phyloP scores from a whole-genome alignment of 441 rosid genomes.

The Bruguiera hainesii region DNA sequence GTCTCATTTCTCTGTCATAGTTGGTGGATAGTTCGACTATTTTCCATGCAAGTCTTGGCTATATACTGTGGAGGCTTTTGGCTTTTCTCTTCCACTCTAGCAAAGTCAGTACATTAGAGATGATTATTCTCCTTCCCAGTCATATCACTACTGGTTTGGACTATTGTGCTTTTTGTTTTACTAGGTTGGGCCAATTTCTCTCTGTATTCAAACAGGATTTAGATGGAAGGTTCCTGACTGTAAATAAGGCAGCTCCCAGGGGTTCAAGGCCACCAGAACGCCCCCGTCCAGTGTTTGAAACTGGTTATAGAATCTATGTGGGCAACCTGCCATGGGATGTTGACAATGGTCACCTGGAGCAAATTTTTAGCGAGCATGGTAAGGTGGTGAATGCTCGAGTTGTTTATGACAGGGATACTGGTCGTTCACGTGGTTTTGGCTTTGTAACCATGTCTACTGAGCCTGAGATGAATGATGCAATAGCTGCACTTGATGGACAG shows the following conservation, averaged over 20 bases:
- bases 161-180: no score
- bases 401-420: conserved; percentile 58
- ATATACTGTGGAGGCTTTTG: neutral
- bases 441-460: conserved; percentile 63
- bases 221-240: conserved; percentile 57
- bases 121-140: neutral
- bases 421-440: conserved; percentile 77
- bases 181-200: neutral
- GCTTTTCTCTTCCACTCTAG: neutral
- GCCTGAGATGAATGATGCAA: conserved; percentile 68
- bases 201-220: conserved; percentile 37
- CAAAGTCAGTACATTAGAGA: neutral
- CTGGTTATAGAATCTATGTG: conserved; percentile 44
- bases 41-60: neutral
- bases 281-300: conserved; percentile 35
- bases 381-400: conserved; percentile 60
- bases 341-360: conserved; percentile 53
- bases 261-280: conserved; percentile 51
- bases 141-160: neutral
- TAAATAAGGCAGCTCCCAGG: conserved; percentile 67
- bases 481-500: conserved; percentile 75
- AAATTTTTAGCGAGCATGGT: conserved; percentile 65
- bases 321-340: conserved; percentile 71
- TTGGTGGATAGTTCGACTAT: neutral
- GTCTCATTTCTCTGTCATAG: neutral